phyloP scores from a whole-genome alignment of 2,329 filamentous ascomycete species.

The Davidsoniella eucalypti region DNA sequence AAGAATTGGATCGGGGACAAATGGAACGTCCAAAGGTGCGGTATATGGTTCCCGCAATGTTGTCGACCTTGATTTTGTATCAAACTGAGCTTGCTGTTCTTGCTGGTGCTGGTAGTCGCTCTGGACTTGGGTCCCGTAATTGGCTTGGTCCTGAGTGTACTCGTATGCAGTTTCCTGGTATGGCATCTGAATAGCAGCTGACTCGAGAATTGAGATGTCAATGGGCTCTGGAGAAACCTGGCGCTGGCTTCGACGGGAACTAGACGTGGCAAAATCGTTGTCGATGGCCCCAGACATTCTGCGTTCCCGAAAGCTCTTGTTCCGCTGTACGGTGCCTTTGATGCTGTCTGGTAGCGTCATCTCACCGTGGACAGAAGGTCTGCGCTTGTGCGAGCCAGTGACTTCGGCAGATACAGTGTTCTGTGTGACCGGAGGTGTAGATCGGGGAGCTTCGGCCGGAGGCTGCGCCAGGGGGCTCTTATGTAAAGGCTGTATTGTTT shows the following conservation, averaged over 20 bases:
- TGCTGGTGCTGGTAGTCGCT: neutral
- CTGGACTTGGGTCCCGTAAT: too few species aligned
- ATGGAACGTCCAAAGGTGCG: conserved; percentile 5
- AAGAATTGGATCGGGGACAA: conserved; percentile 12
- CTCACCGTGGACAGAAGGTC: conserved; percentile 7
- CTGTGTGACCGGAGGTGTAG: neutral
- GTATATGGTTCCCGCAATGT: conserved; percentile 13
- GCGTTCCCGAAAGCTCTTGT: conserved; percentile 7
- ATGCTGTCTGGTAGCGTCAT: conserved; percentile 5
- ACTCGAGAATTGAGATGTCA: conserved; percentile 3
- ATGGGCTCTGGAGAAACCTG: neutral
- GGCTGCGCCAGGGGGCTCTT: conserved; percentile 6
- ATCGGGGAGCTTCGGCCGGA: neutral
- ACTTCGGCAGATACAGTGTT: neutral
- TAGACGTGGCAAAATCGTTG: conserved; percentile 2
- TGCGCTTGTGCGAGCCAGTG: conserved; percentile 7
- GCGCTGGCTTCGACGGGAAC: conserved; percentile 1
- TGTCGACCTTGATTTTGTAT: neutral
- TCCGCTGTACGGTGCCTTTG: conserved; percentile 1
- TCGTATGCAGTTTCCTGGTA: too few species aligned
- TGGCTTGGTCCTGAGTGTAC: too few species aligned
- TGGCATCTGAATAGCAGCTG: neutral
- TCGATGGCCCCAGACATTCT: conserved; percentile 3
- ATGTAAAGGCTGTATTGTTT: neutral
- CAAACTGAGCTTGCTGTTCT: conserved; percentile 4